Base-by-base conservation (phyloP, 1,284 basidiomycete species). In the Cutaneotrichosporon sp. region DNA sequence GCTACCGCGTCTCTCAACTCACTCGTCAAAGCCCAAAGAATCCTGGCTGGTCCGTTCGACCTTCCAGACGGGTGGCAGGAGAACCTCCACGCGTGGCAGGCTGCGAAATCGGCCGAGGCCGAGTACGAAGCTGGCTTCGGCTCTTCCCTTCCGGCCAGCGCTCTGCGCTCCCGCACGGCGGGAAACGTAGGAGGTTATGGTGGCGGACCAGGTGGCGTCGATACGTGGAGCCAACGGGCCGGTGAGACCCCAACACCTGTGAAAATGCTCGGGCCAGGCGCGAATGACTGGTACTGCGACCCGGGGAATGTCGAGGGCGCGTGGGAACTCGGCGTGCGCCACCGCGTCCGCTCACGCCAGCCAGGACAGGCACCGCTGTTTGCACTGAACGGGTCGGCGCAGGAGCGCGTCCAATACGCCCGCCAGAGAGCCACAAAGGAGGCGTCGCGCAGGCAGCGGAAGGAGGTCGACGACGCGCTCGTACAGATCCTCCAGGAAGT, bases 361-460 rank as follows among this genome's bases (percentile, higher is more conserved):
- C 69, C 70, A 16, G 67, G 73, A 8, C 69, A 72, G 31, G 68
- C 71, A 31, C 61, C 72, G 46, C 75, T 79, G 69, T 77, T 71
- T 64, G 63, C 72, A 31, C 61, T 76, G 51, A 70, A 73, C 46
- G 65, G 66, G 26, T 57, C 56, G 2, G 72, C 74, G 34, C 62
- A 47, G 59, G 67, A 66, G 32, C 67, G 69, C 21, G 56, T 62
- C 13, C 67, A 65, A 22, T 58, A 60, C 30, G 60, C 47, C 18
- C 55, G 59, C 14, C 58, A 32, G 61, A 59, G 26, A 14, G 36
- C 14, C 7, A 34, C 51, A 32, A 13, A 18, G 31, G 52, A 60
- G 21, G 36, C 30, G 16, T 60, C 64, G 34, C 34, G 56, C 9
- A 36, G 34, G 34, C 42, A 55, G 47, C 46, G 65, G 31, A 56